These are phyloP conservation scores for Moniliophthora roreri DNA, from an alignment of 1,284 basidiomycete species.

Conservation along the genomic window DNA sequence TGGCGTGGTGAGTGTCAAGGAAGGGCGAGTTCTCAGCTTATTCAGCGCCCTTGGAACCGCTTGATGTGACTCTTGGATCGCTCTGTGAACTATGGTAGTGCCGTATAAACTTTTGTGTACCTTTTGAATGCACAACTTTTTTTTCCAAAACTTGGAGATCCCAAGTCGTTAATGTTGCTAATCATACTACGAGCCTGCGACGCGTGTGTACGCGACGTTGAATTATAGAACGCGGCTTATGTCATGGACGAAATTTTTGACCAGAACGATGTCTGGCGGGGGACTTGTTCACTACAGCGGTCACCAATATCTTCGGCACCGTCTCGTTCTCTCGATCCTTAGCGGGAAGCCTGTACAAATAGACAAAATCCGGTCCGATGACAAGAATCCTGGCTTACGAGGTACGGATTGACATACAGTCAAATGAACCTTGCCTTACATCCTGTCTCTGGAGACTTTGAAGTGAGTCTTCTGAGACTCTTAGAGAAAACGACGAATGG, in stretches of 20 bases:
- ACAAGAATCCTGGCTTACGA: conserved; percentile 92
- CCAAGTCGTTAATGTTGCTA: too few relatives aligned
- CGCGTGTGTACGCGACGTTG: too few relatives aligned
- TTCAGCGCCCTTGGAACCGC: too few relatives aligned
- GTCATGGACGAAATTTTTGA: background rate
- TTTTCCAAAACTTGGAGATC: too few relatives aligned
- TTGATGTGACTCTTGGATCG: too few relatives aligned
- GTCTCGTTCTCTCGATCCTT: conserved; percentile 85
- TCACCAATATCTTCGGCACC: conserved; percentile 83
- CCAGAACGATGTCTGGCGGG: background rate
- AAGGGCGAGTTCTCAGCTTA: too few relatives aligned
- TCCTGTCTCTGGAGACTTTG: conserved; percentile 66
- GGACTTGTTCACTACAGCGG: conserved; percentile 64
- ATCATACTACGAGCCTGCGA: too few relatives aligned
- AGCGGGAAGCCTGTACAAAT: conserved; percentile 88
- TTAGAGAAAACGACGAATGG: conserved; percentile 96
- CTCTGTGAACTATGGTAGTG: too few relatives aligned
- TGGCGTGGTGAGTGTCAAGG: background rate
- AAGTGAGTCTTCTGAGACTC: conserved; percentile 87
- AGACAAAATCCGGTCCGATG: conserved; percentile 87
- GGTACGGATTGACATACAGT: conserved; percentile 42
- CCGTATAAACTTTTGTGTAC: too few relatives aligned
- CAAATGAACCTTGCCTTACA: conserved; percentile 6
- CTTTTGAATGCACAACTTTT: too few relatives aligned
- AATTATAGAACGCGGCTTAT: too few relatives aligned